A percentile compares a stretch with the other conserved stretches of the same genome.
Conservation (phyloP, 495 filamentous ascomycete species). For the Neurospora sp. region DNA sequence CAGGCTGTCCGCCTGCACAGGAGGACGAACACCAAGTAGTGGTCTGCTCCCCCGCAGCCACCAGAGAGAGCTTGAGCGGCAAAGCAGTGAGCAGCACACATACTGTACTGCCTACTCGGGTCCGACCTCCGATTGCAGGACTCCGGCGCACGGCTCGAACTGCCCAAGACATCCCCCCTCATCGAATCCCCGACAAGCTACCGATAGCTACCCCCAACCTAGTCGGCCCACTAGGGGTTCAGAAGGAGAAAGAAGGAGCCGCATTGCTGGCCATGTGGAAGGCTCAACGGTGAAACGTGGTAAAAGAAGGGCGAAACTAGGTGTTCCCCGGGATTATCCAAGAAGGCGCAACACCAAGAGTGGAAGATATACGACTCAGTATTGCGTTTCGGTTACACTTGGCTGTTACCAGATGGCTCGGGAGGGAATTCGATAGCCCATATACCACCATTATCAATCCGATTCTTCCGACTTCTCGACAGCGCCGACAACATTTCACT, state of each 20-base stretch:
- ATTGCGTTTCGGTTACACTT: conserved; percentile 2
- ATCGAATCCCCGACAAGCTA: conserved; percentile 4
- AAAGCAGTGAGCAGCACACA: neutral
- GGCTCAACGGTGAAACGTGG: conserved; percentile 16
- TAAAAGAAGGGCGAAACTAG: conserved; percentile 7
- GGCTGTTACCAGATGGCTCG: conserved; percentile 18
- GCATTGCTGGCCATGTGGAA: conserved; percentile 29
- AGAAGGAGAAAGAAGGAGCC: conserved; percentile 5
- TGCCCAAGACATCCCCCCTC: conserved; percentile 1
- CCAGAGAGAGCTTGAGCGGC: neutral
- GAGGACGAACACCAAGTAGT: neutral
- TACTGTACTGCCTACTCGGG: neutral
- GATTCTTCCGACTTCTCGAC: neutral
- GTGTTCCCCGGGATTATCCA: conserved; percentile 7
- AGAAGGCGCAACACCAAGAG: conserved; percentile 2
- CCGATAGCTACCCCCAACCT: neutral
- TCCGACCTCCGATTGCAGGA: neutral
- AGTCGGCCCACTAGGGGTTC: neutral
- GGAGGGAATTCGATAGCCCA: conserved; percentile 1
- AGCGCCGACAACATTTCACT: neutral
- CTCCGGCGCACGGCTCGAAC: neutral
- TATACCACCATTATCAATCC: conserved; percentile 10
- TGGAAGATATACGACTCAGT: conserved; percentile 12
- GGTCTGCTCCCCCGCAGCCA: neutral
- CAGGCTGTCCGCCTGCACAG: neutral